These are phyloP conservation scores for Periglandula ipomoeae DNA, from an alignment of 2,329 filamentous ascomycete genomes.

Conservation along the genomic window DNA sequence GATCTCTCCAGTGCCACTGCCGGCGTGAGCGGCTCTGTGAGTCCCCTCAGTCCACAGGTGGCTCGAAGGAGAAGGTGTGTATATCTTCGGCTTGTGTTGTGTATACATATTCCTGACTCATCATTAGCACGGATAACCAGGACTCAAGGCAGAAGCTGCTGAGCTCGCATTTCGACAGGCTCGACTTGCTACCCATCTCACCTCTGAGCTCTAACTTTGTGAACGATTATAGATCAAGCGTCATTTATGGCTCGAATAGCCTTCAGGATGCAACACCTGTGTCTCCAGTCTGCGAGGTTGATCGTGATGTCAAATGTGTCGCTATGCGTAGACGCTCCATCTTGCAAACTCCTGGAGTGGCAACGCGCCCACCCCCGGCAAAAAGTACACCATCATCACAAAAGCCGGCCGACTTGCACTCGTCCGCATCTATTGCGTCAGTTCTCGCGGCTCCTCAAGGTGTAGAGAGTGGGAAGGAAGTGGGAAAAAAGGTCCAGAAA, in stretches of 20 bases:
- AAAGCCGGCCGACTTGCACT: slow-evolving; percentile 9
- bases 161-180: neutral
- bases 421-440: neutral
- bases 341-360: slow-evolving; percentile 39
- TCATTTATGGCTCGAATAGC: neutral
- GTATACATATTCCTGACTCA: neutral
- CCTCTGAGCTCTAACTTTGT: slow-evolving; percentile 2
- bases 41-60: neutral
- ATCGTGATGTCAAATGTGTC: slow-evolving; percentile 26
- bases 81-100: neutral
- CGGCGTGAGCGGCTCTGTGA: neutral
- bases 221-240: slow-evolving; percentile 10
- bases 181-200: neutral
- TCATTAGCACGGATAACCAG: neutral
- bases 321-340: slow-evolving; percentile 39
- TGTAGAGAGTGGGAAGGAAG: neutral
- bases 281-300: neutral
- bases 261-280: neutral
- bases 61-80: neutral
- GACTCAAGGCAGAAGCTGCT: neutral
- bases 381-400: slow-evolving; percentile 1
- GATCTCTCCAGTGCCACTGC: neutral
- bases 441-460: neutral
- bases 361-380: slow-evolving; percentile 23
- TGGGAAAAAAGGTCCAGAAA: slow-evolving; percentile 9